Conservation (phyloP, 108 stramenopile species). For the Pseudonitzschia multistriata region DNA sequence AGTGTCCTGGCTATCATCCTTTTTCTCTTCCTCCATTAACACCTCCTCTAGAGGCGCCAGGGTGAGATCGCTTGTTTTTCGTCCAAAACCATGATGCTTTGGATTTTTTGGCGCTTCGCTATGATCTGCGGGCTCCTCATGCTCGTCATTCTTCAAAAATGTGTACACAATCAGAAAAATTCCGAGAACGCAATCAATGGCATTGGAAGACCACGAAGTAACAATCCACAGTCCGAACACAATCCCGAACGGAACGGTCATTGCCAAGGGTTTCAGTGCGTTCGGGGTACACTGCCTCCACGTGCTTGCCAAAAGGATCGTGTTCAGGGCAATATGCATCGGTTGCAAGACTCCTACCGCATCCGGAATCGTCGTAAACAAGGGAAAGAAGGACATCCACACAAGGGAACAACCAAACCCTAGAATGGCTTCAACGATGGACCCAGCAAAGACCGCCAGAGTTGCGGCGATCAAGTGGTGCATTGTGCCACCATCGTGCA, state of each 20-base stretch:
- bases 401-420: conserved; percentile 18
- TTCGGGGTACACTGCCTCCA: background rate
- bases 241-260: conserved; percentile 1
- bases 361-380: conserved; percentile 12
- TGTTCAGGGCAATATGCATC: conserved; percentile 7
- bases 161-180: conserved; percentile 5
- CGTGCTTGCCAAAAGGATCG: background rate
- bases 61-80: background rate
- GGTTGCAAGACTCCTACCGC: conserved; percentile 17
- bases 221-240: conserved; percentile 11
- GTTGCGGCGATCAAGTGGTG: conserved; percentile 9
- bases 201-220: conserved; percentile 5
- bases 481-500: conserved; percentile 5
- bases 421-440: conserved; percentile 3
- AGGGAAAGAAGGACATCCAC: conserved; percentile 22
- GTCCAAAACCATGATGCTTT: background rate
- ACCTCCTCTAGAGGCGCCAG: background rate
- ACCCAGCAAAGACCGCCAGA: conserved; percentile 1
- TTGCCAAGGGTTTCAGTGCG: background rate
- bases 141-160: background rate
- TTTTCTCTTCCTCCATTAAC: background rate
- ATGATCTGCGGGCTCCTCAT: background rate
- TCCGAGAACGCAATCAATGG: background rate
- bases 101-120: background rate
- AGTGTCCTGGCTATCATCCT: background rate